A percentile compares a stretch with the other conserved stretches of the same genome.
These are phyloP conservation scores for Musa troglodytarum DNA, from an alignment of 176 grass and related monocot genomes.

Conservation along the genomic window DNA sequence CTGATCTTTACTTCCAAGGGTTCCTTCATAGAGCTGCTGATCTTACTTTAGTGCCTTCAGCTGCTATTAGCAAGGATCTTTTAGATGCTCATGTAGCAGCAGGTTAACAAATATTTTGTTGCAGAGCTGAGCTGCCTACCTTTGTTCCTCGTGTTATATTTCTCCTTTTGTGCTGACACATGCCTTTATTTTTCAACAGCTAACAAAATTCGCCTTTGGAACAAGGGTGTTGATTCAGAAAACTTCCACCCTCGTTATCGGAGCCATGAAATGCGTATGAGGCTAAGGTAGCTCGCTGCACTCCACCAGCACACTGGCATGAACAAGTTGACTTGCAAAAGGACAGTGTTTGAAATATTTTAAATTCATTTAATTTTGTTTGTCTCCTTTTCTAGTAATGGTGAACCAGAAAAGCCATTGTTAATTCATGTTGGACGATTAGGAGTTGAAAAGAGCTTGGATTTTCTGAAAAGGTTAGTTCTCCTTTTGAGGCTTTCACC, in stretches of 20 bases:
- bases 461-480: conserved; percentile 81
- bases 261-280: conserved; percentile 72
- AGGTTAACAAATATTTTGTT: conserved; percentile 28
- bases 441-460: conserved; percentile 94
- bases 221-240: conserved; percentile 87
- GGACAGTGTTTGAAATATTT: neutral
- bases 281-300: conserved; percentile 40
- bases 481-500: neutral
- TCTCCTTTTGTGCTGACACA: conserved; percentile 11
- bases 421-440: conserved; percentile 87
- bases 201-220: conserved; percentile 95
- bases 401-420: conserved; percentile 76
- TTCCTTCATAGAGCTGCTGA: conserved; percentile 93
- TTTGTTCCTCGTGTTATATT: neutral
- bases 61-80: conserved; percentile 88
- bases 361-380: conserved; percentile 12
- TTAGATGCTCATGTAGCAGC: conserved; percentile 80
- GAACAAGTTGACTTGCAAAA: neutral
- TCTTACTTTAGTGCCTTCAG: conserved; percentile 91
- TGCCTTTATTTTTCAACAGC: conserved; percentile 31
- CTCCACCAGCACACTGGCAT: neutral
- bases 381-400: conserved; percentile 36
- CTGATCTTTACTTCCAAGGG: conserved; percentile 39
- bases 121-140: neutral
- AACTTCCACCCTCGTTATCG: conserved; percentile 82